These are phyloP conservation scores for Zelonia costaricensis DNA, from an alignment of 208 protist species.

Conservation along the genomic window DNA sequence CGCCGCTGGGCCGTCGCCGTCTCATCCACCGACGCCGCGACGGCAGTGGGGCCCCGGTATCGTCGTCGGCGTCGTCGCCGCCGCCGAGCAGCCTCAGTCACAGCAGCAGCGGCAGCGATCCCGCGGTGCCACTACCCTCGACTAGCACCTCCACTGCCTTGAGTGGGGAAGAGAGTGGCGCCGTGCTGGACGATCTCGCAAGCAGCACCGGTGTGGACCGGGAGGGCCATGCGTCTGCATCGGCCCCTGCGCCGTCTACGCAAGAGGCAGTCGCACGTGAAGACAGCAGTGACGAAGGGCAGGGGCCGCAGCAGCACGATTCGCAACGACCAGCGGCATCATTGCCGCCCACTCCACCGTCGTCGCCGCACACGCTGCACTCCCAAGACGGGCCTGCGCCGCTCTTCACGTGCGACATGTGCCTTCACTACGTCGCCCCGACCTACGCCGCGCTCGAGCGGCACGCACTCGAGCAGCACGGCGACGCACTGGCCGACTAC, in stretches of 20 bases:
- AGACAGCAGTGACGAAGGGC: too few relatives aligned
- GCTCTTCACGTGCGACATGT: constrained; percentile 79
- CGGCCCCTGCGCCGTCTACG: too few relatives aligned
- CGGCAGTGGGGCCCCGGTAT: not conserved
- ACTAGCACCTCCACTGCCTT: too few relatives aligned
- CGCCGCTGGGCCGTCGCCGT: not conserved
- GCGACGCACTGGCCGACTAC: constrained; percentile 53
- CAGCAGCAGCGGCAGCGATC: not conserved
- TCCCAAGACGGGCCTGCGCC: not conserved
- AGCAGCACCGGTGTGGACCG: too few relatives aligned
- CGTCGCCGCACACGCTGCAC: not conserved
- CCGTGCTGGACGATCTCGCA: too few relatives aligned
- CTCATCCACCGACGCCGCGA: constrained; percentile 17
- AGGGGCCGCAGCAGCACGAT: too few relatives aligned
- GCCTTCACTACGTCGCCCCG: constrained; percentile 49
- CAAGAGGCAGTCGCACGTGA: too few relatives aligned
- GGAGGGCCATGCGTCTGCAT: too few relatives aligned
- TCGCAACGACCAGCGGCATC: too few relatives aligned
- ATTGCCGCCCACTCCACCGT: not conserved
- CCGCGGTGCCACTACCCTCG: too few relatives aligned
- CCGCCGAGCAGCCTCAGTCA: not conserved
- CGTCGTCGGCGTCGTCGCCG: not conserved
- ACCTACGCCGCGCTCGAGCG: constrained; percentile 44
- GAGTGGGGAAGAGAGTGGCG: too few relatives aligned
- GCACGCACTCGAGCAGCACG: constrained; percentile 67